Conservation (phyloP, 805 yeast genomes). For the Metschnikowia kofuensis region DNA sequence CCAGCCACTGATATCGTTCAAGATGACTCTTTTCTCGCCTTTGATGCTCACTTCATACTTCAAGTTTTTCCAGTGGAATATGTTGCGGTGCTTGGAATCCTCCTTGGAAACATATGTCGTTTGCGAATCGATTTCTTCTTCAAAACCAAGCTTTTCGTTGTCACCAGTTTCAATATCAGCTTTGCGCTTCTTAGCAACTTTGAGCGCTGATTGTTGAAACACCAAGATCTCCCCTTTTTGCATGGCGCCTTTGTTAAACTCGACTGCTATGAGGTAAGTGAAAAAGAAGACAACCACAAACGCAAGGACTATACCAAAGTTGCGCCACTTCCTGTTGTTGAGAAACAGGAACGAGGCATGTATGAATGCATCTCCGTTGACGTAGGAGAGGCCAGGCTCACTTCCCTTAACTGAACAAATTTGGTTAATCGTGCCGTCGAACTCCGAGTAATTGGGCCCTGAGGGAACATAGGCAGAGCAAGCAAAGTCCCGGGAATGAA, state of each 20-base stretch:
- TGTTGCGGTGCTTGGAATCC: constrained; percentile 13
- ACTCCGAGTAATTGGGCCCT: constrained; percentile 53
- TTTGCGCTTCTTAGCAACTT: too few species aligned
- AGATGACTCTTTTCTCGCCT: constrained; percentile 35
- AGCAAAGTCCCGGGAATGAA: constrained; percentile 51
- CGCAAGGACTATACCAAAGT: constrained; percentile 64
- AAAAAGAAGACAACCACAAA: constrained; percentile 44
- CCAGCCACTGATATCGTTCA: constrained; percentile 54
- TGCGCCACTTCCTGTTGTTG: constrained; percentile 72
- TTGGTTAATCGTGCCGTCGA: constrained; percentile 32
- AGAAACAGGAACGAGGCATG: constrained; percentile 46
- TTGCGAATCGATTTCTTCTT: too few species aligned
- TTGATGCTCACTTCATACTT: constrained; percentile 37
- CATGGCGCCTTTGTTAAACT: constrained; percentile 46
- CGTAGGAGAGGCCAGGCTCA: constrained; percentile 47
- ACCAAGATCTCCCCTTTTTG: constrained; percentile 41
- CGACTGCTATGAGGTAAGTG: constrained; percentile 33
- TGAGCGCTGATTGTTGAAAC: too few species aligned
- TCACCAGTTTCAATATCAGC: too few species aligned
- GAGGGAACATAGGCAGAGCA: constrained; percentile 58
- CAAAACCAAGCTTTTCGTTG: constrained; percentile 29
- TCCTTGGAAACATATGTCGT: too few species aligned
- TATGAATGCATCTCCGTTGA: constrained; percentile 61
- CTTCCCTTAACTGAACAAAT: constrained; percentile 66
- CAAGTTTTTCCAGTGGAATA: constrained; percentile 40